A percentile compares a stretch with the other conserved stretches of the same genome.
Evolutionary conservation across 177 flowering plant species (phyloP).

Genomic region (Vitis hybrid): DNA sequence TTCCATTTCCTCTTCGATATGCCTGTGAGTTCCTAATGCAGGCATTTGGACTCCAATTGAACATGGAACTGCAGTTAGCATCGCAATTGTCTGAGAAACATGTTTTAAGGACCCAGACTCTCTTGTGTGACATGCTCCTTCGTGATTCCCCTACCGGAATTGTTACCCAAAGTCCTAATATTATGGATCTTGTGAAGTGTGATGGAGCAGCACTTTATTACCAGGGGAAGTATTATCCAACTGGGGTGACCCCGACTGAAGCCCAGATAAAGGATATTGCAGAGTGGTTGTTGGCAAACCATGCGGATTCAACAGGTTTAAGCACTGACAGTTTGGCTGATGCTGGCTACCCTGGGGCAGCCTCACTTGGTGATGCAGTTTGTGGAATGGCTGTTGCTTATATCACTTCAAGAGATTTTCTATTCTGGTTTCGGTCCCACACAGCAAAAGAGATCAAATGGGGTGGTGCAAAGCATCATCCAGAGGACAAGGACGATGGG

Average conservation of each 20-base stretch:
- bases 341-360: constrained; percentile 93
- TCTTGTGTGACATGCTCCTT: constrained; percentile 93
- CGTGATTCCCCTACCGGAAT: constrained; percentile 89
- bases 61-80: constrained; percentile 86
- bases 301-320: constrained; percentile 89
- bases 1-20: constrained; percentile 91
- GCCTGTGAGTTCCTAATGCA: constrained; percentile 98
- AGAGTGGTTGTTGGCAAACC: constrained; percentile 72
- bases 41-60: constrained; percentile 91
- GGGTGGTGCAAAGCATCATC: constrained; percentile 99
- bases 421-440: constrained; percentile 95
- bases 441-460: constrained; percentile 93
- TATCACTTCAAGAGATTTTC: constrained; percentile 72
- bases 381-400: constrained; percentile 98
- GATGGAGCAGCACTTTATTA: constrained; percentile 89
- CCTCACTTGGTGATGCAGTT: constrained; percentile 86
- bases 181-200: constrained; percentile 94
- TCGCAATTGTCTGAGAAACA: constrained; percentile 74
- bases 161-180: constrained; percentile 85
- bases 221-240: constrained; percentile 69
- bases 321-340: constrained; percentile 92
- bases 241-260: constrained; percentile 86
- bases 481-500: constrained; percentile 91
- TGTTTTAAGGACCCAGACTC: constrained; percentile 83
- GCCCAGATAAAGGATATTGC: constrained; percentile 80